These are phyloP conservation scores for Babesia divergens DNA, from an alignment of 169 alveolate genomes.

Conservation along the genomic window DNA sequence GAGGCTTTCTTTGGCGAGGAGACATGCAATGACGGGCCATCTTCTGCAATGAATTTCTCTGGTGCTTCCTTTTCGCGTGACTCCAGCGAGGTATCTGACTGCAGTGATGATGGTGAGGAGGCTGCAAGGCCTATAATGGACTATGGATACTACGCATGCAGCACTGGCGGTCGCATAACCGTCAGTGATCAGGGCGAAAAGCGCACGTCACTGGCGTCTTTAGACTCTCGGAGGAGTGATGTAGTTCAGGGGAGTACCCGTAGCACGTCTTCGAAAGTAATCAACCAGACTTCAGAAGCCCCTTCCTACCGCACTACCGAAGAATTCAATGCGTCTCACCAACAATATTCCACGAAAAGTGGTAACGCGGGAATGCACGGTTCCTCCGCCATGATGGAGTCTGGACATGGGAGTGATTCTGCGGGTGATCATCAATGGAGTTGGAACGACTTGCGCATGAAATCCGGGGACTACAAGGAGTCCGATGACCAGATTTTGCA, in stretches of 20 bases:
- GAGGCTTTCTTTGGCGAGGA: conserved; percentile 92
- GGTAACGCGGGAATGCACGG: too few species aligned
- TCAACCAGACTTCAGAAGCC: too few species aligned
- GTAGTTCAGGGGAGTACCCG: too few species aligned
- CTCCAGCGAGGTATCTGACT: conserved; percentile 3
- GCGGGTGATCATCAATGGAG: not conserved
- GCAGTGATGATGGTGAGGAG: not conserved
- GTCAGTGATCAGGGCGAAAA: not conserved
- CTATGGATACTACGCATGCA: conserved; percentile 61
- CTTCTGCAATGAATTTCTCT: not conserved
- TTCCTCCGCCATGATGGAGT: not conserved
- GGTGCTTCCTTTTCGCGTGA: not conserved
- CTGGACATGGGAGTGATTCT: not conserved
- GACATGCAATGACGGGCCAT: conserved; percentile 43
- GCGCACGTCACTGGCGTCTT: not conserved
- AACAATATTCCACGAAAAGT: too few species aligned
- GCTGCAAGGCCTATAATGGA: conserved; percentile 11
- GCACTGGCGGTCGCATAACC: conserved; percentile 21
- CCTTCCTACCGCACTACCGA: too few species aligned
- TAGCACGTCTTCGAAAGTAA: too few species aligned
- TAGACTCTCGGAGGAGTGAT: too few species aligned
- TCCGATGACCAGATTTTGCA: conserved; percentile 43
- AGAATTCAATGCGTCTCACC: too few species aligned
- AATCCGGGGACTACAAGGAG: not conserved
- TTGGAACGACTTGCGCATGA: conserved; percentile 5